Conservation (phyloP, 768 basidiomycete species). For the Porphyrellus cyaneotinctus region DNA sequence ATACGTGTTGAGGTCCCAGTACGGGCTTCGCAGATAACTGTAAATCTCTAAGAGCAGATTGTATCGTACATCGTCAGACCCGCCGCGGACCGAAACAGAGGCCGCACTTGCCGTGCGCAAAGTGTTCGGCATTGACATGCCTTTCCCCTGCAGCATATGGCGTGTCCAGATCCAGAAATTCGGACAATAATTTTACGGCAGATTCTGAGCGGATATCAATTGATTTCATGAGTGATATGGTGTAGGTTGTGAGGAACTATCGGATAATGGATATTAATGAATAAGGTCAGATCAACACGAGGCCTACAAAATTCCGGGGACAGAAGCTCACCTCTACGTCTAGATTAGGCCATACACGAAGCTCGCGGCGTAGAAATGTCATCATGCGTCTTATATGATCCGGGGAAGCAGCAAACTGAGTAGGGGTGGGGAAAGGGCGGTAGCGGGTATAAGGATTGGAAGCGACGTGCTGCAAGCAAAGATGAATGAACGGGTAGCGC, state of each 20-base stretch:
- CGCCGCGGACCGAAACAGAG: not conserved
- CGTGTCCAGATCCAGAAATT: slow-evolving; percentile 80
- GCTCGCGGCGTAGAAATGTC: slow-evolving; percentile 76
- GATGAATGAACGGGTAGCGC: slow-evolving; percentile 1
- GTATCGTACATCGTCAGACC: not conserved
- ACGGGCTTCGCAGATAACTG: slow-evolving; percentile 84
- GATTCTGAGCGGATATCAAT: slow-evolving; percentile 90
- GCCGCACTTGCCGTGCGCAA: slow-evolving; percentile 75
- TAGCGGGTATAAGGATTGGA: slow-evolving; percentile 84
- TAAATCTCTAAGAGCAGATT: slow-evolving; percentile 66
- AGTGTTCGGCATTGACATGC: slow-evolving; percentile 81
- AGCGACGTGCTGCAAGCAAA: slow-evolving; percentile 74
- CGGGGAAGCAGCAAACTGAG: slow-evolving; percentile 74
- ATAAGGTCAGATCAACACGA: slow-evolving; percentile 6
- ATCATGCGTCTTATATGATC: slow-evolving; percentile 75
- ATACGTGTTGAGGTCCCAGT: slow-evolving; percentile 76
- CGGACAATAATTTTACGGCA: slow-evolving; percentile 77
- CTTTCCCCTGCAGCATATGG: slow-evolving; percentile 54
- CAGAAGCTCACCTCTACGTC: slow-evolving; percentile 72
- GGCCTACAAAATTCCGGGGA: not conserved
- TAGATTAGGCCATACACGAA: slow-evolving; percentile 83
- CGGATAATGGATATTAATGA: slow-evolving; percentile 15
- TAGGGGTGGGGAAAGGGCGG: slow-evolving; percentile 84
- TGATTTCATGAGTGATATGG: slow-evolving; percentile 84
- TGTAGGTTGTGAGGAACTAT: slow-evolving; percentile 87